Evolutionary conservation across 2,329 filamentous ascomycete genomes (phyloP).

Genomic region (Curvularia spicifera): DNA sequence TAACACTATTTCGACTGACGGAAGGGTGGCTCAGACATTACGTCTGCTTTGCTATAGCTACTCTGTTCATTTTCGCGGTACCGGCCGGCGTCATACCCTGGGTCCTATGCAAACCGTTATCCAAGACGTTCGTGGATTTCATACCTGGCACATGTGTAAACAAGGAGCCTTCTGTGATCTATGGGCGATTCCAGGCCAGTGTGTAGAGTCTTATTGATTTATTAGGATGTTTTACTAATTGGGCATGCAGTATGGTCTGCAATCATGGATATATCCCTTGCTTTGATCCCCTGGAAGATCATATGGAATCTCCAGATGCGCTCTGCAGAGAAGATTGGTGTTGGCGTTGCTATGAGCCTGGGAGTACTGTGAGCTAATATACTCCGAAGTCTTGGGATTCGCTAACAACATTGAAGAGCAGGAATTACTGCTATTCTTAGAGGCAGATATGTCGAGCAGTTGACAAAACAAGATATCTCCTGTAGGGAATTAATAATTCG

Average conservation of each 20-base stretch:
- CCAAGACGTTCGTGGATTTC: constrained; percentile 16
- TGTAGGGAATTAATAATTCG: background rate
- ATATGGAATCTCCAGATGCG: constrained; percentile 20
- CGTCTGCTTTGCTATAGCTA: constrained; percentile 17
- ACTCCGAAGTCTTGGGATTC: background rate
- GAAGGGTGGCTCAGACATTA: constrained; percentile 14
- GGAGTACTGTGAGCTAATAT: constrained; percentile 15
- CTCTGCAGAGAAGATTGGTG: constrained; percentile 19
- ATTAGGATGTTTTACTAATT: constrained; percentile 8
- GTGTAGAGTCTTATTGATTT: background rate
- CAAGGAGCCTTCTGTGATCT: constrained; percentile 12
- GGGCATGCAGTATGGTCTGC: constrained; percentile 17
- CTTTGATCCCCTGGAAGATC: constrained; percentile 18
- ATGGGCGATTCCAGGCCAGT: constrained; percentile 15
- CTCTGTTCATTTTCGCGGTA: constrained; percentile 13
- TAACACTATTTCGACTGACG: constrained; percentile 20
- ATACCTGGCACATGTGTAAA: constrained; percentile 13
- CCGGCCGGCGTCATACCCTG: constrained; percentile 12
- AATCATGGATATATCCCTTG: constrained; percentile 21
- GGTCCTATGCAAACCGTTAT: constrained; percentile 14
- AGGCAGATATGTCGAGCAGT: constrained; percentile 4
- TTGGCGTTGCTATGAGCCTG: constrained; percentile 20
- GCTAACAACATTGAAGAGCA: constrained; percentile 4
- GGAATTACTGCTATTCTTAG: constrained; percentile 6
- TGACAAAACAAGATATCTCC: constrained; percentile 4